These are phyloP conservation scores for Podaxis carcinomalis DNA, from an alignment of 768 basidiomycete genomes.

Conservation along the genomic window DNA sequence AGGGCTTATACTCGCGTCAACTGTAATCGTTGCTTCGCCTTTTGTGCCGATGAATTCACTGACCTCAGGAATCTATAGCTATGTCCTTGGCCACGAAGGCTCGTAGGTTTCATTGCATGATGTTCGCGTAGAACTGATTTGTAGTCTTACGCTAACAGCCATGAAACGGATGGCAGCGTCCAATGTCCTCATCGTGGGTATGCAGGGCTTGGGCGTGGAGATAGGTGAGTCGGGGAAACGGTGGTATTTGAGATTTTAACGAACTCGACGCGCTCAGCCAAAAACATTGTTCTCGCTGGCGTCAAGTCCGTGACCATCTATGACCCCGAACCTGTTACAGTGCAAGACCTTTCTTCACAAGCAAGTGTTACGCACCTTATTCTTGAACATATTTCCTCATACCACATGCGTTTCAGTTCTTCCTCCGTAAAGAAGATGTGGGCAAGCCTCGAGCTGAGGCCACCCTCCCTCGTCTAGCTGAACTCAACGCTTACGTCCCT, in stretches of 20 bases:
- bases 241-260: constrained; percentile 5
- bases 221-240: constrained; percentile 52
- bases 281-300: constrained; percentile 92
- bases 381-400: background rate
- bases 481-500: constrained; percentile 95
- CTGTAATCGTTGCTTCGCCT: constrained; percentile 44
- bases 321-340: constrained; percentile 83
- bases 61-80: constrained; percentile 35
- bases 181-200: constrained; percentile 89
- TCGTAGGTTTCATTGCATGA: constrained; percentile 11
- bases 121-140: background rate
- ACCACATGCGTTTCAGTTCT: constrained; percentile 58
- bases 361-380: constrained; percentile 34
- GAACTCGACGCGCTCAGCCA: constrained; percentile 49
- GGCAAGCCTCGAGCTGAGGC: constrained; percentile 87
- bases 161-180: constrained; percentile 99
- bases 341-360: constrained; percentile 93
- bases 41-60: background rate
- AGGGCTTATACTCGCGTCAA: constrained; percentile 91
- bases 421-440: constrained; percentile 82
- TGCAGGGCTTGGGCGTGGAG: constrained; percentile 91
- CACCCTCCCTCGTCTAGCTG: constrained; percentile 83
- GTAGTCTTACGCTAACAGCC: constrained; percentile 44
- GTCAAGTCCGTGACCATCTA: constrained; percentile 96
- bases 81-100: constrained; percentile 98